phyloP scores from a whole-genome alignment of 225 moss, liverwort and hornwort genomes.

The Lunularia cruciata region DNA sequence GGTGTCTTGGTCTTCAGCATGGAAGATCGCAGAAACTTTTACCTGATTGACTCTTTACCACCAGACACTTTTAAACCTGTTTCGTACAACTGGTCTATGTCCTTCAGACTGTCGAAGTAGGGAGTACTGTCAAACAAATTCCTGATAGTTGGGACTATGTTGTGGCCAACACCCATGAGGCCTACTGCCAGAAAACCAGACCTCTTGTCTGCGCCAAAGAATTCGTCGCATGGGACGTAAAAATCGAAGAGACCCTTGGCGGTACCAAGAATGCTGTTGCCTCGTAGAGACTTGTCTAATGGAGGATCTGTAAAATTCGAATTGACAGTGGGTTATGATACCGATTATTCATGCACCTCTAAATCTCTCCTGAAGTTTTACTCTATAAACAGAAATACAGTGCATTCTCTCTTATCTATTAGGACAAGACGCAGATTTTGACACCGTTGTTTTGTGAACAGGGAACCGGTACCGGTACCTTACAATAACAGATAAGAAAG shows the following conservation, averaged over 20 bases:
- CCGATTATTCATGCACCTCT: too few relatives aligned
- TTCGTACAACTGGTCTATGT: not conserved
- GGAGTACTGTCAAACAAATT: slow-evolving; percentile 8
- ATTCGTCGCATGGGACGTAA: slow-evolving; percentile 29
- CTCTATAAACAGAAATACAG: too few relatives aligned
- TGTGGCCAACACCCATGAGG: slow-evolving; percentile 12
- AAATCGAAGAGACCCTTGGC: not conserved
- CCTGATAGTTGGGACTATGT: slow-evolving; percentile 1
- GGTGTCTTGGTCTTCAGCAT: slow-evolving; percentile 43
- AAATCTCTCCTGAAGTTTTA: too few relatives aligned
- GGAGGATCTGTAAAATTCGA: too few relatives aligned
- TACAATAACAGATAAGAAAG: too few relatives aligned
- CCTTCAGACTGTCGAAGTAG: slow-evolving; percentile 1
- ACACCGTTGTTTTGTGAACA: too few relatives aligned
- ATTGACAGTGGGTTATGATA: too few relatives aligned
- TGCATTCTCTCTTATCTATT: too few relatives aligned
- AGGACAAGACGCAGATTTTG: too few relatives aligned
- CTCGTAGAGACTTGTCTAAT: not conserved
- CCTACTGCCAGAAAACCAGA: slow-evolving; percentile 4
- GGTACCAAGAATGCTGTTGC: not conserved
- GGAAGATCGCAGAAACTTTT: slow-evolving; percentile 29
- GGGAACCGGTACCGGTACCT: too few relatives aligned
- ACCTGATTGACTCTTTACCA: not conserved
- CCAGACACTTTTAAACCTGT: slow-evolving; percentile 8
- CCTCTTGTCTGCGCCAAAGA: slow-evolving; percentile 16